Base-by-base conservation (phyloP, 2,329 filamentous ascomycete genomes). In the Mycosphaerella arachidis region DNA sequence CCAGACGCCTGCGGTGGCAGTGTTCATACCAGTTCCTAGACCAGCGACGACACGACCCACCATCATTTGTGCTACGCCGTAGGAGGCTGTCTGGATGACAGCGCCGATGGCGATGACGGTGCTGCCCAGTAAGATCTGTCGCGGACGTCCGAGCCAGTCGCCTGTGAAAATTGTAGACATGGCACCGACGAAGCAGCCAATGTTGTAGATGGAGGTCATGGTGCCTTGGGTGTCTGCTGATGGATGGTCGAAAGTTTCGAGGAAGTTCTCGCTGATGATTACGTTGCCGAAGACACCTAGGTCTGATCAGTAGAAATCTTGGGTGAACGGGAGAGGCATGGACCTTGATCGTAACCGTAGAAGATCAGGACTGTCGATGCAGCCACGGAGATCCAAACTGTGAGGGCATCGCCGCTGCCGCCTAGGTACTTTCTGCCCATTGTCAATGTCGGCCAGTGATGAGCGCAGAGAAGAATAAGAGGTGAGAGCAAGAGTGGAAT, bases 381-480 rank as follows among this genome's bases (percentile, higher is more conserved):
- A 12, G 80, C 79, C 18, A 64, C 66, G 40, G 77, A 79, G 46
- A 82, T 82, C 80, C 79, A 82, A 16, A 82, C 73, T 0, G 80
- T 82, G n/a, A 82, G 72, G 30, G 73, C 69, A 60, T 80, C 75
- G 33, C 80, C 80, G 46, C 79, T 80, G 35, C 80, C 79, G 62
- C 79, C 80, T 53, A 82, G 76, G 60, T 81, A 82, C 65, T 76
- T 78, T 48, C 76, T 76, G 31, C 75, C 74, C 77, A 83, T 77
- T 27, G 37, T 57, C 16, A 37, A 54, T 20, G 10, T 33, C 31
- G 9, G 3, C 24, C 24, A 24, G 24, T 24, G 24, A 24, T 24
- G 24, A 24, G 24, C 24, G 24, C 24, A 24, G 24, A 24, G 24
- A 24, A 24, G 24, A 24, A 24, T 24, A 24, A 24, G 24, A 24